phyloP scores from a whole-genome alignment of 495 filamentous ascomycete genomes.

The Neurospora tetrasperma region DNA sequence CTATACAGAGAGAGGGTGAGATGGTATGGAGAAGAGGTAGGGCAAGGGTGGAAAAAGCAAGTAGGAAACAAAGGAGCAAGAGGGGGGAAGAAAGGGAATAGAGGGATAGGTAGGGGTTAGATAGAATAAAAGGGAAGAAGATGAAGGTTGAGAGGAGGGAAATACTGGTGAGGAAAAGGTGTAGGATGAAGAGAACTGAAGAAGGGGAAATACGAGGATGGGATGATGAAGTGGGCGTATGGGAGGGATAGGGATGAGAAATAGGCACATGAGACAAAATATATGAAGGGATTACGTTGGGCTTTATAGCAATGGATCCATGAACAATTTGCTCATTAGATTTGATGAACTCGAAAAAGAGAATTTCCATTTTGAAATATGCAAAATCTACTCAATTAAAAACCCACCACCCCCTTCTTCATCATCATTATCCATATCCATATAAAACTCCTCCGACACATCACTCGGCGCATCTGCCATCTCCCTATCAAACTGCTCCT shows the following conservation, averaged over 20 bases:
- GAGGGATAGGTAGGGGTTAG: neutral
- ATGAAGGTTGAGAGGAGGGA: neutral
- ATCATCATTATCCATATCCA: constrained; percentile 20
- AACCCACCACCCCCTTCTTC: constrained; percentile 27
- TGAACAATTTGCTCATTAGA: no score
- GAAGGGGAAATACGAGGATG: neutral
- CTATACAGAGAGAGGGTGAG: neutral
- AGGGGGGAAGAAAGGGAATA: neutral
- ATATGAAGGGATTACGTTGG: neutral
- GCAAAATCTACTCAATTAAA: constrained; percentile 16
- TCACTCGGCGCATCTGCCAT: constrained; percentile 12
- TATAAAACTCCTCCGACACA: constrained; percentile 18
- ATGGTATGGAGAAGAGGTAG: neutral
- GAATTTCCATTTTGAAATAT: neutral
- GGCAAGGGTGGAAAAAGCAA: neutral
- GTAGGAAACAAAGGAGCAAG: neutral
- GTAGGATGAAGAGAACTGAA: neutral
- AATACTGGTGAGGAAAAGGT: neutral
- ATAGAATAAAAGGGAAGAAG: neutral
- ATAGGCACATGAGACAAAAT: neutral
- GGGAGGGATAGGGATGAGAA: neutral
- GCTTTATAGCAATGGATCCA: no score
- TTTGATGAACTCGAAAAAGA: neutral
- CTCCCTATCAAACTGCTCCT: constrained; percentile 11
- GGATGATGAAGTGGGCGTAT: neutral